Percentiles rank a stretch among this genome's conserved stretches.
These are phyloP conservation scores for Juncus inflexus DNA, from an alignment of 176 grass and related monocot species.

Conservation along the genomic window DNA sequence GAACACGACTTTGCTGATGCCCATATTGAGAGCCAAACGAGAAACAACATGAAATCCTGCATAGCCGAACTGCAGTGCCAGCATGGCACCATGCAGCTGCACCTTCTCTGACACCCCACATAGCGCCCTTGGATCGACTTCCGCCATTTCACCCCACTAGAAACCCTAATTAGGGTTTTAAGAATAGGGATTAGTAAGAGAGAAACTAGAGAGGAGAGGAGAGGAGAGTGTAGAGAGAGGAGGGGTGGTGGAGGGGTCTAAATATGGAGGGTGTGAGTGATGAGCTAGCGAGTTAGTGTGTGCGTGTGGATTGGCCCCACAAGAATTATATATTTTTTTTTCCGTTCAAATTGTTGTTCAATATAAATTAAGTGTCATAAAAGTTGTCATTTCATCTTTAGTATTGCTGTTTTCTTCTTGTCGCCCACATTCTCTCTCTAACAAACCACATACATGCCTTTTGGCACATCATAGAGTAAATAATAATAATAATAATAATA, in stretches of 20 bases:
- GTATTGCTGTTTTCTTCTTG: slow-evolving; percentile 32
- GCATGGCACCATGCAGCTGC: slow-evolving; percentile 96
- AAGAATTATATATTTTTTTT: too few species aligned
- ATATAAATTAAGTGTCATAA: slow-evolving; percentile 8
- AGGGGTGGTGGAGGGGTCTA: slow-evolving; percentile 28
- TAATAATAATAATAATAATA: not conserved
- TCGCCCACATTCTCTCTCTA: slow-evolving; percentile 24
- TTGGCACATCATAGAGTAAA: slow-evolving; percentile 1
- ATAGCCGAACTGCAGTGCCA: slow-evolving; percentile 93
- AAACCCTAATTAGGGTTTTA: not conserved
- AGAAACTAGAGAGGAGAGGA: not conserved
- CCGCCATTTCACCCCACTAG: slow-evolving; percentile 47
- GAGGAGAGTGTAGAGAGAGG: not conserved
- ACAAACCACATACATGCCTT: slow-evolving; percentile 7
- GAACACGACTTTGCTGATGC: slow-evolving; percentile 97
- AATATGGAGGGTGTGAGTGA: slow-evolving; percentile 27
- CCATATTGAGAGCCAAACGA: slow-evolving; percentile 88
- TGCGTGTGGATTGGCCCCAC: slow-evolving; percentile 29
- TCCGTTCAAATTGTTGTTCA: not conserved
- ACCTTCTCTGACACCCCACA: slow-evolving; percentile 89
- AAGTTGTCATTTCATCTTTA: slow-evolving; percentile 36
- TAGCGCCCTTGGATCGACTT: slow-evolving; percentile 38
- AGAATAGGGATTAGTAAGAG: not conserved
- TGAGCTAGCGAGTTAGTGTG: not conserved
- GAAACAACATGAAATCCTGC: slow-evolving; percentile 95